These are phyloP conservation scores for Seiridium unicorne DNA, from an alignment of 2,329 filamentous ascomycete genomes.

Conservation along the genomic window DNA sequence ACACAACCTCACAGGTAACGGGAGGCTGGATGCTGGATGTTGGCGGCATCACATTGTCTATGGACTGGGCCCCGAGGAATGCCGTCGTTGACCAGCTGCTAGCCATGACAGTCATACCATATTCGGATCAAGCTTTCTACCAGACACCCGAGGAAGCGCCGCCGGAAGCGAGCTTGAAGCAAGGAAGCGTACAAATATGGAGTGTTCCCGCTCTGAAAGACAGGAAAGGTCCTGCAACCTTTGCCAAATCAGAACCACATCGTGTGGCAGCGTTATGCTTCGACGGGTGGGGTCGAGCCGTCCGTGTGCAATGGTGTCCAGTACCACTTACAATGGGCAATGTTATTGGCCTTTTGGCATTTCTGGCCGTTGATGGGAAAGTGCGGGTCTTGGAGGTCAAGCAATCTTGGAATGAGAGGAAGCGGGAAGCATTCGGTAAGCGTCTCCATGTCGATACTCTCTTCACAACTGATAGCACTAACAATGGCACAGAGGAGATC, in stretches of 20 bases:
- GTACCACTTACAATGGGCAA: conserved; percentile 30
- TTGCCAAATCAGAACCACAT: conserved; percentile 33
- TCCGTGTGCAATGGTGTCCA: conserved; percentile 54
- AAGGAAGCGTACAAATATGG: conserved; percentile 54
- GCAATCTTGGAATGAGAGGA: conserved; percentile 23
- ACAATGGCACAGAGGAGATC: conserved; percentile 39
- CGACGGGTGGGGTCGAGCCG: conserved; percentile 45
- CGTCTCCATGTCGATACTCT: not conserved
- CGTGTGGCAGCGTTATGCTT: conserved; percentile 45
- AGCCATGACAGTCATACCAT: conserved; percentile 50
- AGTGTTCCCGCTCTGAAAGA: conserved; percentile 35
- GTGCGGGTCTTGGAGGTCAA: conserved; percentile 46
- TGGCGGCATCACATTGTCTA: conserved; percentile 49
- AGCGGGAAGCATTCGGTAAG: conserved; percentile 38
- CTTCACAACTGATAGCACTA: conserved; percentile 14
- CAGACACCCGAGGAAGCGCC: conserved; percentile 35
- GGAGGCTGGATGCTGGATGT: conserved; percentile 54
- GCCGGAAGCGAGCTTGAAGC: conserved; percentile 35
- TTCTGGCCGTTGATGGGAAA: conserved; percentile 50
- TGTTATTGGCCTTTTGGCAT: conserved; percentile 40
- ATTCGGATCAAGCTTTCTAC: conserved; percentile 46
- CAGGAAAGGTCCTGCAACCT: conserved; percentile 28
- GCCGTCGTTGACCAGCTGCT: conserved; percentile 43
- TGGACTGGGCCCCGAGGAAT: conserved; percentile 49
- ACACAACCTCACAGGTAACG: conserved; percentile 8